Evolutionary conservation across 2,329 filamentous ascomycete species (phyloP).

Genomic region (Dactylellina haptotyla): DNA sequence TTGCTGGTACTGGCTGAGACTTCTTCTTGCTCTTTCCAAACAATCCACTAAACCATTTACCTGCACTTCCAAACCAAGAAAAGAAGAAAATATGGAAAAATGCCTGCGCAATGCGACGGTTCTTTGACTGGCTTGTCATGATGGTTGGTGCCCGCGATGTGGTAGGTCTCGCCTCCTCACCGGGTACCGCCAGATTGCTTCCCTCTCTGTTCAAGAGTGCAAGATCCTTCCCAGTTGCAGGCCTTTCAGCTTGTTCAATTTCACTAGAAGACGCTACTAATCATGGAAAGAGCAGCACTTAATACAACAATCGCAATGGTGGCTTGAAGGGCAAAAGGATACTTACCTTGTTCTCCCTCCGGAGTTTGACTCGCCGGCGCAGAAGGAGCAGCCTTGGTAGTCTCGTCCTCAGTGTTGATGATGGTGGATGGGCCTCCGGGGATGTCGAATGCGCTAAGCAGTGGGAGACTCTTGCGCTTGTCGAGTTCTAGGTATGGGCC

Average conservation of each 20-base stretch:
- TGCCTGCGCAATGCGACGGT: constrained; percentile 45
- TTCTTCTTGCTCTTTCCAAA: constrained; percentile 50
- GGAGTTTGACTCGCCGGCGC: not conserved
- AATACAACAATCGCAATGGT: constrained; percentile 51
- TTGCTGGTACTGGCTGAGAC: constrained; percentile 6
- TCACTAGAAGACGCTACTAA: constrained; percentile 51
- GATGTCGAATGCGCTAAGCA: constrained; percentile 38
- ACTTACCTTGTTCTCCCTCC: constrained; percentile 50
- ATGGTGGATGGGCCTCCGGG: constrained; percentile 48
- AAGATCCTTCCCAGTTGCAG: not conserved
- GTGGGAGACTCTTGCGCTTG: constrained; percentile 50
- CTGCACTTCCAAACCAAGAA: constrained; percentile 51
- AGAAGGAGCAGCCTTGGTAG: constrained; percentile 22
- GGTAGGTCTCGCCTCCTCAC: constrained; percentile 35
- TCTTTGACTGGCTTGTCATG: constrained; percentile 42
- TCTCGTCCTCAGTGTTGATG: constrained; percentile 23
- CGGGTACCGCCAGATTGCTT: constrained; percentile 2
- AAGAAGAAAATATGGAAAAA: constrained; percentile 53
- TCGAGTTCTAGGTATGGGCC: constrained; percentile 35
- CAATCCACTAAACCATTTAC: constrained; percentile 45
- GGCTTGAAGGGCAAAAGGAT: constrained; percentile 43
- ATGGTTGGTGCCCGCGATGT: constrained; percentile 47
- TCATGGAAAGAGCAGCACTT: constrained; percentile 50
- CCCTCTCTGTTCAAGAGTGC: not conserved
- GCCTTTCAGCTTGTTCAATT: constrained; percentile 19